These are phyloP conservation scores for Cinnamomum micranthum DNA, from an alignment of 164 flowering plant genomes.

Conservation along the genomic window DNA sequence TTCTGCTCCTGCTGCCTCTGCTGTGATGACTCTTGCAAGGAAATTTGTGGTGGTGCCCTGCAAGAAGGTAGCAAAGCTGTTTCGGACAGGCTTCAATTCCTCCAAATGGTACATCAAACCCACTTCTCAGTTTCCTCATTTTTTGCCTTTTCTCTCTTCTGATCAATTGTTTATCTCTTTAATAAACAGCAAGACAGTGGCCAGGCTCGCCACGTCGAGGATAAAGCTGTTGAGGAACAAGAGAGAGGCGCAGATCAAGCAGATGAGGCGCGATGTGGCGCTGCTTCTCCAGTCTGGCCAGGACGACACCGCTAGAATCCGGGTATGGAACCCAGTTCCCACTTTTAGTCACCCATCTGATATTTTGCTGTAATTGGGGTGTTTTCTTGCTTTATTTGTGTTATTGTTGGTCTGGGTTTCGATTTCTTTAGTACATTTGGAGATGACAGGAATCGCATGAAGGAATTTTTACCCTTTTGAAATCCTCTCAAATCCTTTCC, in stretches of 20 bases:
- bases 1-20: neutral
- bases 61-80: conserved; percentile 45
- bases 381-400: neutral
- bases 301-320: conserved; percentile 86
- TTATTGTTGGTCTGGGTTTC: neutral
- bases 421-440: no score
- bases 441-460: no score
- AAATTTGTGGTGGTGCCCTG: conserved; percentile 23
- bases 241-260: conserved; percentile 73
- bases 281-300: conserved; percentile 82
- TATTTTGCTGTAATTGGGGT: neutral
- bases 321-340: conserved; percentile 37
- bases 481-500: no score
- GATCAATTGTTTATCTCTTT: neutral
- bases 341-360: neutral
- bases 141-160: neutral
- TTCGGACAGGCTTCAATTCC: conserved; percentile 62
- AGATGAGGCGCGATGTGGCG: conserved; percentile 92
- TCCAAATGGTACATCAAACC: conserved; percentile 63
- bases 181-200: conserved; percentile 67
- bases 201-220: conserved; percentile 86
- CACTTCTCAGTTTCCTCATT: neutral
- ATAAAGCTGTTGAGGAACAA: conserved; percentile 94
- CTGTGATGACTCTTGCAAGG: conserved; percentile 22
- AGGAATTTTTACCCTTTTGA: no score